These are phyloP conservation scores for Colletotrichum sp. DNA, from an alignment of 2,329 filamentous ascomycete species.

Conservation along the genomic window DNA sequence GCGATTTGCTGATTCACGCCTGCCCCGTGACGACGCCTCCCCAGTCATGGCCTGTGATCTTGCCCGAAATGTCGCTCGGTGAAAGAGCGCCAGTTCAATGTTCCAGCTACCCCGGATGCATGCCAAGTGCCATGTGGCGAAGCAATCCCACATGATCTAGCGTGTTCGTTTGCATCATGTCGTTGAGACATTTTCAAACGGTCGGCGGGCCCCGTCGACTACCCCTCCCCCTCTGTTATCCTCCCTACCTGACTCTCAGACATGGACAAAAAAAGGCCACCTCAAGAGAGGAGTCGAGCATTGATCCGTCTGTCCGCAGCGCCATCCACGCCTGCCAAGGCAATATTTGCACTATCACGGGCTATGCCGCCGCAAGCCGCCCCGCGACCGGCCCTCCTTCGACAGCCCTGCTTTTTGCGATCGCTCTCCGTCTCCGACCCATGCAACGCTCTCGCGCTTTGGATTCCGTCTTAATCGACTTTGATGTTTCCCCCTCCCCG, in stretches of 20 bases:
- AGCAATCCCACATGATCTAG: not conserved
- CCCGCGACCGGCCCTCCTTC: conserved; percentile 10
- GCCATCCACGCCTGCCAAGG: conserved; percentile 9
- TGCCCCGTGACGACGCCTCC: not conserved
- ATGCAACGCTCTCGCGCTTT: not conserved
- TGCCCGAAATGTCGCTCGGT: not conserved
- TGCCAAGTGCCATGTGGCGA: not conserved
- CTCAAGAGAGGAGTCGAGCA: not conserved
- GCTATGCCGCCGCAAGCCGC: conserved; percentile 19
- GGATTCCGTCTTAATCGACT: not conserved
- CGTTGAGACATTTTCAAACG: conserved; percentile 19
- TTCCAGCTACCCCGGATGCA: not conserved
- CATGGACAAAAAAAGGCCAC: not conserved
- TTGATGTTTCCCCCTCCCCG: not conserved
- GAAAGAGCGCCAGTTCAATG: not conserved
- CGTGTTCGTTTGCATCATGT: conserved; percentile 6
- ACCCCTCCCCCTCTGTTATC: not conserved
- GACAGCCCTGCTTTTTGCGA: conserved; percentile 10
- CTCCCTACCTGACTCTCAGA: not conserved
- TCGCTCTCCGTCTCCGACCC: not conserved
- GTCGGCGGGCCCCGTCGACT: not conserved
- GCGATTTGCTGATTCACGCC: not conserved
- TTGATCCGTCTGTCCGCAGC: not conserved
- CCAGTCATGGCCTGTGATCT: not conserved
- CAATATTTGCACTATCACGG: not conserved